phyloP scores from a whole-genome alignment of 768 basidiomycete genomes.

The Boletus barrowsii region DNA sequence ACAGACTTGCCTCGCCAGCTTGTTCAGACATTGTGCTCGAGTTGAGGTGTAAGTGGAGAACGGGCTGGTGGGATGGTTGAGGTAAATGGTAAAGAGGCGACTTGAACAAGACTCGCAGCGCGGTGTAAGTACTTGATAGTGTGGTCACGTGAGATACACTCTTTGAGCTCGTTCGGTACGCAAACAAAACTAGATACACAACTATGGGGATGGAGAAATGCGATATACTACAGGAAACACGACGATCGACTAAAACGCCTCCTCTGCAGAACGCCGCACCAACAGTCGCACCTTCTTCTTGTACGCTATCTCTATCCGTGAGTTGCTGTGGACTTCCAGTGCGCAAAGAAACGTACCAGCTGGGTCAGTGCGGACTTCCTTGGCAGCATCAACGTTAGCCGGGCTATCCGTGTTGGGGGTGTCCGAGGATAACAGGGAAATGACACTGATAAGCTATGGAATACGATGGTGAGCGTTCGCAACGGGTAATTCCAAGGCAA shows the following conservation, averaged over 20 bases:
- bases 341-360: slow-evolving; percentile 41
- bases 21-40: slow-evolving; percentile 35
- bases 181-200: background rate
- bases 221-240: slow-evolving; percentile 14
- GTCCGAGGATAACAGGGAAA: slow-evolving; percentile 91
- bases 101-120: background rate
- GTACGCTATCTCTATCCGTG: slow-evolving; percentile 53
- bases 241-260: slow-evolving; percentile 63
- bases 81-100: slow-evolving; percentile 6
- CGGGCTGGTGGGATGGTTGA: slow-evolving; percentile 13
- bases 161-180: no score
- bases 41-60: background rate
- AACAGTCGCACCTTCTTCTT: slow-evolving; percentile 95
- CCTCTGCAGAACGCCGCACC: slow-evolving; percentile 85
- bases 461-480: background rate
- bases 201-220: slow-evolving; percentile 7
- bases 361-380: slow-evolving; percentile 69
- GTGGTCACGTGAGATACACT: slow-evolving; percentile 21
- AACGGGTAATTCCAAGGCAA: background rate
- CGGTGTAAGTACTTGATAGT: background rate
- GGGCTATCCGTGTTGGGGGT: slow-evolving; percentile 90
- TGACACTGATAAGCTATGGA: slow-evolving; percentile 86
- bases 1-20: slow-evolving; percentile 39
- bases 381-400: slow-evolving; percentile 95
- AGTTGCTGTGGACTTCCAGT: slow-evolving; percentile 6